A percentile compares a stretch with the other conserved stretches of the same genome.
phyloP scores from a whole-genome alignment of 345 rosid genomes.

The Eucalyptus dawsonii region DNA sequence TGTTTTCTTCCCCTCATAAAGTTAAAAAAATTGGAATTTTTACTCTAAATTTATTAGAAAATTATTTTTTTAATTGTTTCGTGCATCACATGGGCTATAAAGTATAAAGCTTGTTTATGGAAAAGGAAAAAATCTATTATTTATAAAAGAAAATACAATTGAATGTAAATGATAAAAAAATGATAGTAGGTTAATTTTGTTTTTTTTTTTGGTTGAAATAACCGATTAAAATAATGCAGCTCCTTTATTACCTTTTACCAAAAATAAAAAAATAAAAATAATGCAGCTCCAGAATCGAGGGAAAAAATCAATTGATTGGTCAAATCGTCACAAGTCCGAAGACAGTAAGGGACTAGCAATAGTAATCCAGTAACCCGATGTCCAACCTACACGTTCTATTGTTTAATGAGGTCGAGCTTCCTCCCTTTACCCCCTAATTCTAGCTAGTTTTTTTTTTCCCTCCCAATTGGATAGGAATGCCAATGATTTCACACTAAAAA shows the following conservation, averaged over 20 bases:
- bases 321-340: neutral
- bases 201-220: too few species aligned
- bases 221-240: neutral
- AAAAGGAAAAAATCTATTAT: neutral
- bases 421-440: too few species aligned
- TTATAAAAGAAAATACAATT: neutral
- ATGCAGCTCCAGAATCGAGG: neutral
- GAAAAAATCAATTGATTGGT: neutral
- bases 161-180: neutral
- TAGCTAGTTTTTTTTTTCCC: too few species aligned
- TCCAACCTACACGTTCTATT: too few species aligned
- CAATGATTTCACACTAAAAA: too few species aligned
- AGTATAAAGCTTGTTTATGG: neutral
- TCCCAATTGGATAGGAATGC: too few species aligned
- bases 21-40: neutral
- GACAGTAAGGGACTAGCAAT: rapidly evolving
- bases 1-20: neutral
- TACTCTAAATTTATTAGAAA: neutral
- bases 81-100: neutral
- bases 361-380: rapidly evolving
- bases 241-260: too few species aligned
- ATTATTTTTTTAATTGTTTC: neutral
- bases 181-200: too few species aligned
- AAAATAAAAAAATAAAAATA: neutral
- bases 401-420: too few species aligned